phyloP scores from a whole-genome alignment of 2,329 filamentous ascomycete genomes.

The Aspergillus sp. region DNA sequence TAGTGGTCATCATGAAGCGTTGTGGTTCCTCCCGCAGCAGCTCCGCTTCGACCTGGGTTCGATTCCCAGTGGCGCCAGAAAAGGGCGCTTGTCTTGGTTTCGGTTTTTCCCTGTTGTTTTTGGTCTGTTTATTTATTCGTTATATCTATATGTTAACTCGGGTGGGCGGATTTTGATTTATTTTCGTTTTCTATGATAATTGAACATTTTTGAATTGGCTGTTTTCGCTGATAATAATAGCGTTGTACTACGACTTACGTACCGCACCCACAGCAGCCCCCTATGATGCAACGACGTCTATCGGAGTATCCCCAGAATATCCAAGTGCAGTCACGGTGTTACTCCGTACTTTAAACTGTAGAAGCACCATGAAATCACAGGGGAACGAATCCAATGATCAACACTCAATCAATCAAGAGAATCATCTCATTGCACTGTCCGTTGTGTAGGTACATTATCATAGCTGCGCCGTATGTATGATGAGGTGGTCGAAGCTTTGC shows the following conservation, averaged over 20 bases:
- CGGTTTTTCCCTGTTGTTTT: neutral
- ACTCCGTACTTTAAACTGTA: neutral
- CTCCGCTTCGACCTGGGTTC: neutral
- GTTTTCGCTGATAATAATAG: neutral
- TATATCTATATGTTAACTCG: no score
- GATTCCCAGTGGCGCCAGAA: neutral
- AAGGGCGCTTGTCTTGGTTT: neutral
- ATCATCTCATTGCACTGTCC: no score
- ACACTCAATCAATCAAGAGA: no score
- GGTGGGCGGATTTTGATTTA: no score
- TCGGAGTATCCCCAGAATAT: neutral
- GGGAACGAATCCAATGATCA: no score
- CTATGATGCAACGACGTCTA: neutral
- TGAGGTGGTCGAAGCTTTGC: no score
- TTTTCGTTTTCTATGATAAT: no score
- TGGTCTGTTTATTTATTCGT: no score
- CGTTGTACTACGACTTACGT: neutral
- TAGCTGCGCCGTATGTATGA: no score
- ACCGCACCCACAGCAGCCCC: neutral
- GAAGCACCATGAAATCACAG: neutral
- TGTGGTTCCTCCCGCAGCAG: constrained; percentile 6
- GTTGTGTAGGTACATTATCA: no score
- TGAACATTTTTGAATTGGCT: neutral
- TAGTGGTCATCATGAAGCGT: constrained; percentile 17
- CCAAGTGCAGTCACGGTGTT: neutral